Conservation (phyloP, 257 asterid genomes). For the Ligustrum vulgare region DNA sequence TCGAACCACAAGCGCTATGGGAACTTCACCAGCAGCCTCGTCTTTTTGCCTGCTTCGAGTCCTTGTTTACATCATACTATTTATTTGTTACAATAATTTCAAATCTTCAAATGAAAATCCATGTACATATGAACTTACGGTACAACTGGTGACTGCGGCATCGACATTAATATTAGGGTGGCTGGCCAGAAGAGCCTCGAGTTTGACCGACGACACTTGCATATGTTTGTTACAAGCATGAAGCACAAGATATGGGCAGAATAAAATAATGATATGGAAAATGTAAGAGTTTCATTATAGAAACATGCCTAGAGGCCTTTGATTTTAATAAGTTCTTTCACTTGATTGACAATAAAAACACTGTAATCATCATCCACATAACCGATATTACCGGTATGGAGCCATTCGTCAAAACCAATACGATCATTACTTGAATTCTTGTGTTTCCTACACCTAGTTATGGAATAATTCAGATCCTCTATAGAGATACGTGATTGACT, state of each 20-base stretch:
- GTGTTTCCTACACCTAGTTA: no score
- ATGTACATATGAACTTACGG: constrained; percentile 54
- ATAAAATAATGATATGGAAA: not conserved
- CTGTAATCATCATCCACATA: constrained; percentile 38
- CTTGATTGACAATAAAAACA: constrained; percentile 66
- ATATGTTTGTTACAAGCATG: not conserved
- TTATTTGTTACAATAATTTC: not conserved
- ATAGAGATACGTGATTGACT: no score
- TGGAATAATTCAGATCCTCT: no score
- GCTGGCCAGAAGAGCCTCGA: constrained; percentile 77
- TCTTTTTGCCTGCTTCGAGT: constrained; percentile 59
- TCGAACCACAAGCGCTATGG: constrained; percentile 81
- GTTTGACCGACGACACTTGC: constrained; percentile 89
- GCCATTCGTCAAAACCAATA: constrained; percentile 85
- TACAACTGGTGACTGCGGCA: constrained; percentile 91
- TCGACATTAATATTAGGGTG: constrained; percentile 70
- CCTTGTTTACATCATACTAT: not conserved
- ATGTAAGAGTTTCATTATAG: not conserved
- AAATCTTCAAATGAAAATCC: not conserved
- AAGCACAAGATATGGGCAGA: not conserved
- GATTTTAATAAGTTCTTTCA: constrained; percentile 82
- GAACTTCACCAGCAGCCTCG: constrained; percentile 85
- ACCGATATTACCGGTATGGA: constrained; percentile 86
- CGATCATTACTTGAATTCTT: no score
- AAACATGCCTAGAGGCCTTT: constrained; percentile 71